Evolutionary conservation across 495 filamentous ascomycete genomes (phyloP).

Genomic region (Penicillium tannophilum): DNA sequence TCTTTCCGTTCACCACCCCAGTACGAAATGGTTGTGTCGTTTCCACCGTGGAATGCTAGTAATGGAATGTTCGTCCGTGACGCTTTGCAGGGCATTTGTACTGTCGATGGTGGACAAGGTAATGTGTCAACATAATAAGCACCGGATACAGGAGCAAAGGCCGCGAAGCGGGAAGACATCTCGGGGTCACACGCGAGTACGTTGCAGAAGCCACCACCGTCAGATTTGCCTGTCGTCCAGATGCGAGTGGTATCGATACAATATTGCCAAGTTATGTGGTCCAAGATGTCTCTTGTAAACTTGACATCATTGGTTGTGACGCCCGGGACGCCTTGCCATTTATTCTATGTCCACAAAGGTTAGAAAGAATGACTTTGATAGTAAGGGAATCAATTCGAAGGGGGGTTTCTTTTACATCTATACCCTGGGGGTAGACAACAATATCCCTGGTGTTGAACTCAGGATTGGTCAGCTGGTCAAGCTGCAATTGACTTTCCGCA

Average conservation of each 20-base stretch:
- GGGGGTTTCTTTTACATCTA: not conserved
- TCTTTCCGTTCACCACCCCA: constrained; percentile 6
- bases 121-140: constrained; percentile 3
- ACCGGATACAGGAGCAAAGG: constrained; percentile 7
- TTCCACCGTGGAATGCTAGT: constrained; percentile 8
- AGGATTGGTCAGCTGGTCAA: constrained; percentile 8
- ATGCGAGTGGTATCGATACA: constrained; percentile 2
- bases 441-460: not conserved
- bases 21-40: constrained; percentile 5
- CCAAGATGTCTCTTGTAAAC: constrained; percentile 6
- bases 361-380: not conserved
- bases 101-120: not conserved
- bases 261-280: not conserved
- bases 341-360: not conserved
- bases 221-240: constrained; percentile 8
- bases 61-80: not conserved
- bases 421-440: constrained; percentile 5
- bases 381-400: not conserved
- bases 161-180: constrained; percentile 4
- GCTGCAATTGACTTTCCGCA: not conserved
- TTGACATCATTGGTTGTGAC: constrained; percentile 1
- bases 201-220: constrained; percentile 6
- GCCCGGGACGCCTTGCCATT: constrained; percentile 10
- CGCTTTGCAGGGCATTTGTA: not conserved
- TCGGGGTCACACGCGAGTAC: constrained; percentile 1